Percentiles rank a stretch among this genome's conserved stretches.
Conservation (phyloP, 176 grass and related monocot species). For the Oryza brachyantha region DNA sequence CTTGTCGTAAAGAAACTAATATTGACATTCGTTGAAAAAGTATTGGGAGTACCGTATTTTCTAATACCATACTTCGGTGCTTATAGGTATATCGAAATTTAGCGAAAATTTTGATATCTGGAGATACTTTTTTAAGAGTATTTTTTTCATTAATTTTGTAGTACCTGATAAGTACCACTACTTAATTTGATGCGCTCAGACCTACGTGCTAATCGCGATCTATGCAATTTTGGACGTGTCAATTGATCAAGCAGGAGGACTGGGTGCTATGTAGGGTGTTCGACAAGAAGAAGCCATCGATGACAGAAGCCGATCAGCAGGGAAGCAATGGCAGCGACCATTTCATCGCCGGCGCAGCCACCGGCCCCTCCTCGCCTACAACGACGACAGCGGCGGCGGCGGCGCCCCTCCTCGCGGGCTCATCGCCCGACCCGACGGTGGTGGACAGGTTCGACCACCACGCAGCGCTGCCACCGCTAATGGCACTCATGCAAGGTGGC, state of each 20-base stretch:
- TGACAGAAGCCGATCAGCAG: not conserved
- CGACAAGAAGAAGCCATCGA: constrained; percentile 43
- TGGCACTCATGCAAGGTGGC: not conserved
- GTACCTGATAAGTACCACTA: no score
- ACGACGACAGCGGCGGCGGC: no score
- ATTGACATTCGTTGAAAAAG: no score
- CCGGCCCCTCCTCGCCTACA: constrained; percentile 25
- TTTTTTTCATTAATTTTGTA: no score
- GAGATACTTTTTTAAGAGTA: no score
- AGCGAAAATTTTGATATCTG: no score
- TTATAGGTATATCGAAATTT: no score
- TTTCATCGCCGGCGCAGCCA: not conserved
- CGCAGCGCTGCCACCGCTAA: not conserved
- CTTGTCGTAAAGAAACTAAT: no score
- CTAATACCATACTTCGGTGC: no score
- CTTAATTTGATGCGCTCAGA: not conserved
- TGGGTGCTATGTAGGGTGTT: constrained; percentile 79
- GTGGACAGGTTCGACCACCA: not conserved
- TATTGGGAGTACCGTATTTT: no score
- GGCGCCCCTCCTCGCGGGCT: not conserved
- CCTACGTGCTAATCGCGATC: not conserved
- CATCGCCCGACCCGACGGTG: not conserved
- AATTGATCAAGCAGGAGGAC: constrained; percentile 49
- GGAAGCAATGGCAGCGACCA: not conserved
- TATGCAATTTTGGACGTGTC: not conserved